phyloP scores from a whole-genome alignment of 192 early-diverging fungal genomes.

The Backusella luteola region DNA sequence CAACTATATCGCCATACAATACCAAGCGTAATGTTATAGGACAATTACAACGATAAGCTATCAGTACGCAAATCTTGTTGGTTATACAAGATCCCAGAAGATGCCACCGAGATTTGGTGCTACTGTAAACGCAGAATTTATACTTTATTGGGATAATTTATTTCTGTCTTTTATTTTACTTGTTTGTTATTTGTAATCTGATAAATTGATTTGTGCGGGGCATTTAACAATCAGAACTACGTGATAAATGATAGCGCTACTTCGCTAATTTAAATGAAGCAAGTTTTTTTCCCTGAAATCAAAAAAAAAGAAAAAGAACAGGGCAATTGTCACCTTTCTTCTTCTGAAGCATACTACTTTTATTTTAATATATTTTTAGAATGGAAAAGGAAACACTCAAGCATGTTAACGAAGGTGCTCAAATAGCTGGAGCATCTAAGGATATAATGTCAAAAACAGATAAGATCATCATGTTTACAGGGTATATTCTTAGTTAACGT shows the following conservation, averaged over 20 bases:
- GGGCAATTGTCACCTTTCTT: neutral
- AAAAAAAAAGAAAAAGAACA: neutral
- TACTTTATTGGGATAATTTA: neutral
- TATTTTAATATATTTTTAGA: neutral
- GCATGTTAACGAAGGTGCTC: neutral
- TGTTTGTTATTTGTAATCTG: neutral
- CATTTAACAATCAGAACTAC: neutral
- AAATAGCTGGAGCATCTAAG: neutral
- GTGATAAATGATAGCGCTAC: neutral
- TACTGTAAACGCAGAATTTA: neutral
- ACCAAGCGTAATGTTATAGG: neutral
- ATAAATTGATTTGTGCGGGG: neutral
- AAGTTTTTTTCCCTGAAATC: no score
- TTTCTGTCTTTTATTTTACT: neutral
- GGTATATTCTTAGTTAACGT: neutral
- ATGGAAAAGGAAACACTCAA: neutral
- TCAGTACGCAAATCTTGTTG: neutral
- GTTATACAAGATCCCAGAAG: neutral
- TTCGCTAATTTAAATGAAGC: neutral
- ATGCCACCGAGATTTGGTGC: neutral
- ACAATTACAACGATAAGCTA: neutral
- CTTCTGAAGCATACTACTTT: neutral
- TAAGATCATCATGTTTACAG: constrained; percentile 3
- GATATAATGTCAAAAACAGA: neutral
- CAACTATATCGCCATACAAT: neutral